Evolutionary conservation across 2,329 filamentous ascomycete species (phyloP).

Genomic region (Dactylellina cionopaga): DNA sequence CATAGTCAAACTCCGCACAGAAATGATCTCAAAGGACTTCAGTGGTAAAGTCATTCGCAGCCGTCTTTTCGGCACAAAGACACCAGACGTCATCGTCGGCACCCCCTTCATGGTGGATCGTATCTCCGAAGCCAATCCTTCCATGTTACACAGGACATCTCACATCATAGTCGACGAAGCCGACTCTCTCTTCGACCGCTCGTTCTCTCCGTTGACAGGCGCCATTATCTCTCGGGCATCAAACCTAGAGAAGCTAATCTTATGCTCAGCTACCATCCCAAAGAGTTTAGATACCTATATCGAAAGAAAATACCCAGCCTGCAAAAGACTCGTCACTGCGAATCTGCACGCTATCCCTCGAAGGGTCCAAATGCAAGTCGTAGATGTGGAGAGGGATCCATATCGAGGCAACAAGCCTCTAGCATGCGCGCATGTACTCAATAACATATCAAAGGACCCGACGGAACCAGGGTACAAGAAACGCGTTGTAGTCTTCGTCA

Average conservation of each 20-base stretch:
- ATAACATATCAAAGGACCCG: slow-evolving; percentile 85
- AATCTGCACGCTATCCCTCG: slow-evolving; percentile 96
- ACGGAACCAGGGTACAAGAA: slow-evolving; percentile 74
- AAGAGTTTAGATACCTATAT: slow-evolving; percentile 86
- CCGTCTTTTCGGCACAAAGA: slow-evolving; percentile 79
- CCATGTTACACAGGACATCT: slow-evolving; percentile 88
- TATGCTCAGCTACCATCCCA: slow-evolving; percentile 97
- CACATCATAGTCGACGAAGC: slow-evolving; percentile 95
- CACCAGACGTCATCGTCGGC: slow-evolving; percentile 43
- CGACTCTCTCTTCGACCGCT: slow-evolving; percentile 92
- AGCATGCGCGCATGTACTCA: slow-evolving; percentile 93
- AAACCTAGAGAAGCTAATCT: slow-evolving; percentile 83
- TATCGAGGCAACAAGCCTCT: slow-evolving; percentile 93
- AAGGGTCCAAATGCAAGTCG: slow-evolving; percentile 89
- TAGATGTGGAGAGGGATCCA: slow-evolving; percentile 90
- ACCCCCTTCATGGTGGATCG: slow-evolving; percentile 90
- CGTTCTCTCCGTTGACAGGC: slow-evolving; percentile 84
- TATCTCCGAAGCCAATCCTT: slow-evolving; percentile 88
- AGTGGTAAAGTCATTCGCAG: slow-evolving; percentile 82
- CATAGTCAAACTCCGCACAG: slow-evolving; percentile 84
- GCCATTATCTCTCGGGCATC: slow-evolving; percentile 82
- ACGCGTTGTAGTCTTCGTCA: slow-evolving; percentile 93
- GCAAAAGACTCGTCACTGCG: slow-evolving; percentile 87
- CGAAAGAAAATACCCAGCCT: slow-evolving; percentile 81
- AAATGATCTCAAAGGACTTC: slow-evolving; percentile 80